These are phyloP conservation scores for Leucocoprinus sp. DNA, from an alignment of 768 basidiomycete genomes.

Conservation along the genomic window DNA sequence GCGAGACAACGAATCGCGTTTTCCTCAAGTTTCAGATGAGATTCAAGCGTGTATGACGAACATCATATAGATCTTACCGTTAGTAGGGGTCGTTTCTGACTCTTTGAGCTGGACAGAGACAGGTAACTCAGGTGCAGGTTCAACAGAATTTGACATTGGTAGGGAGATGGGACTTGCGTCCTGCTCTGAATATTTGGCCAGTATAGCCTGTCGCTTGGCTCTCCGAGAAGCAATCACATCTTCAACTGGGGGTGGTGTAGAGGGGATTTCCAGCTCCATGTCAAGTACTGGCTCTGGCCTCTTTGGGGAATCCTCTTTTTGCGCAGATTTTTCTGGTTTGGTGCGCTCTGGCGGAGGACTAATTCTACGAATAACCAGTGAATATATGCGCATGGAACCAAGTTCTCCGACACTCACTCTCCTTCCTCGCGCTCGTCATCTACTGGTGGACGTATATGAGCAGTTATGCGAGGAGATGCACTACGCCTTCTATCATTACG, in stretches of 20 bases:
- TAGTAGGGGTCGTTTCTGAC: not conserved
- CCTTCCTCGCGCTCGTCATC: slow-evolving; percentile 80
- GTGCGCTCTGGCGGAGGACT: slow-evolving; percentile 44
- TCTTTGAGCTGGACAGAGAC: slow-evolving; percentile 29
- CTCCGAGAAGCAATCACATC: slow-evolving; percentile 60
- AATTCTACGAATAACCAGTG: slow-evolving; percentile 36
- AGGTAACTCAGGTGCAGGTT: slow-evolving; percentile 47
- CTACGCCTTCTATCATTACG: slow-evolving; percentile 16
- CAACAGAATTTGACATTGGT: slow-evolving; percentile 61
- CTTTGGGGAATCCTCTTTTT: slow-evolving; percentile 7
- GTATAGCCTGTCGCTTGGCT: slow-evolving; percentile 67
- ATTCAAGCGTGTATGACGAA: not conserved
- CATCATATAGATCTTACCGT: not conserved
- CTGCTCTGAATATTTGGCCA: slow-evolving; percentile 62
- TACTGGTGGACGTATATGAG: slow-evolving; percentile 16
- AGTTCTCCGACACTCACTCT: slow-evolving; percentile 70
- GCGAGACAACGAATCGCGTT: slow-evolving; percentile 47
- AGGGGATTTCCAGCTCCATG: slow-evolving; percentile 14
- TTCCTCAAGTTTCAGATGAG: slow-evolving; percentile 24
- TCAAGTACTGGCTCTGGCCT: slow-evolving; percentile 3
- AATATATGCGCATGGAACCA: slow-evolving; percentile 7
- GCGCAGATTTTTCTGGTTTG: slow-evolving; percentile 8
- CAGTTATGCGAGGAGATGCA: slow-evolving; percentile 18
- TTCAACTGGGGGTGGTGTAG: slow-evolving; percentile 37
- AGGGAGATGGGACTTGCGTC: slow-evolving; percentile 49